phyloP scores from a whole-genome alignment of 2,329 filamentous ascomycete species.

The Phialocephala sp. region DNA sequence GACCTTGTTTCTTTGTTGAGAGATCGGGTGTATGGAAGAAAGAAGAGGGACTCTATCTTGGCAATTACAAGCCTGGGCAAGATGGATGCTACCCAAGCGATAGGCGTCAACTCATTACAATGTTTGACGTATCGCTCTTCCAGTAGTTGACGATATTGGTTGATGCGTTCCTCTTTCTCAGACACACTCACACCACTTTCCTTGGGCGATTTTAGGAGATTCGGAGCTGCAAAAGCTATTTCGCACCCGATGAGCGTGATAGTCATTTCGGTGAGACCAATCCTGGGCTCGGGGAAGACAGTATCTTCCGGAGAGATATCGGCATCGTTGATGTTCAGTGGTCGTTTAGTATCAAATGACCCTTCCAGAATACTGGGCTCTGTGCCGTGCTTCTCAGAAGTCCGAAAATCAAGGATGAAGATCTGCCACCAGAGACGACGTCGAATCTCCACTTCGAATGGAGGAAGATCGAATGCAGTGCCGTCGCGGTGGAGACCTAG shows the following conservation, averaged over 20 bases:
- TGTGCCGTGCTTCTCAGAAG: slow-evolving; percentile 48
- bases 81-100: slow-evolving; percentile 15
- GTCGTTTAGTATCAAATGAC: slow-evolving; percentile 43
- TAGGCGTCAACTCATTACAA: slow-evolving; percentile 10
- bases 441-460: slow-evolving; percentile 64
- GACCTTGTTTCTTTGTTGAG: slow-evolving; percentile 4
- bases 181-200: slow-evolving; percentile 1
- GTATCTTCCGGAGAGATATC: slow-evolving; percentile 56
- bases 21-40: slow-evolving; percentile 14
- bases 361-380: slow-evolving; percentile 10
- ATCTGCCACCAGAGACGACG: slow-evolving; percentile 67
- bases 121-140: slow-evolving; percentile 19
- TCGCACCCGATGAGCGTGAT: slow-evolving; percentile 41
- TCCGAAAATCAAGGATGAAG: slow-evolving; percentile 60
- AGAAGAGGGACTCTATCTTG: slow-evolving; percentile 17
- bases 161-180: slow-evolving; percentile 14
- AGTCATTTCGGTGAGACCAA: slow-evolving; percentile 60
- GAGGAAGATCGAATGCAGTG: slow-evolving; percentile 40
- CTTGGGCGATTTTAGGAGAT: neutral
- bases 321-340: slow-evolving; percentile 62
- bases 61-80: slow-evolving; percentile 18
- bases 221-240: slow-evolving; percentile 13
- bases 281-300: slow-evolving; percentile 52
- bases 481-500: slow-evolving; percentile 52
- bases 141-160: slow-evolving; percentile 11